Base-by-base conservation (phyloP, 148 eudicot genomes). In the Chenopodium album region DNA sequence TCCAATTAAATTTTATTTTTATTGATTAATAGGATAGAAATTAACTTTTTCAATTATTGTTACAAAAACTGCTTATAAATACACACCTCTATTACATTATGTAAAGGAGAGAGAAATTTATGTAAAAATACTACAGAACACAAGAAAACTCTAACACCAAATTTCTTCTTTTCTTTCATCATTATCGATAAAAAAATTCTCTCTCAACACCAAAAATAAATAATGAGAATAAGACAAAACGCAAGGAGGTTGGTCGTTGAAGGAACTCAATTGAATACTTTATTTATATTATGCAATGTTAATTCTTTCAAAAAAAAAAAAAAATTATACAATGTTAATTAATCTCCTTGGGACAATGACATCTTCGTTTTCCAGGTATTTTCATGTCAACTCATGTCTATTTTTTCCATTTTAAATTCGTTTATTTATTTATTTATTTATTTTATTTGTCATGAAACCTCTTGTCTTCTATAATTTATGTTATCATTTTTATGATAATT, bases 211-310 rank as follows among this genome's bases (percentile, higher is more conserved):
- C 67, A 44, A 47, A 44, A 44, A 32, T 47, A 72, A 41, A 1
- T 7, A 5, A 75, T 75, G 78, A 75, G 78, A 66, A 75, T 75
- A 9, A 54, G 66, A 26, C 56, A 75, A 22, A 75, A 75, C 46
- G 20, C 20, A 16, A 62, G 65, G 5, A 75, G 46, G 37, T 4
- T 75, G 16, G 17, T 75, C 26, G 4, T 32, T 75, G 64, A 32
- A 52, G 77, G 37, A 26, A 19, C 68, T 17, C 23, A 26, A n/a
- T 1, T 28, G 4, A 28, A 37, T 12, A 50, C 11, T 50, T 50
- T 64, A 23, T 10, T 31, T 34, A 7, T 17, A 17, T 52, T 34
- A 5, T 28, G 34, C 26, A 28, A 69, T 41, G 29, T 64, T n/a
- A 64, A 64, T 64, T 12, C 1, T 28, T 28, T 28, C 29, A 28